Base-by-base conservation (phyloP, 305 asterid genomes). In the Fraxinus paxiana region DNA sequence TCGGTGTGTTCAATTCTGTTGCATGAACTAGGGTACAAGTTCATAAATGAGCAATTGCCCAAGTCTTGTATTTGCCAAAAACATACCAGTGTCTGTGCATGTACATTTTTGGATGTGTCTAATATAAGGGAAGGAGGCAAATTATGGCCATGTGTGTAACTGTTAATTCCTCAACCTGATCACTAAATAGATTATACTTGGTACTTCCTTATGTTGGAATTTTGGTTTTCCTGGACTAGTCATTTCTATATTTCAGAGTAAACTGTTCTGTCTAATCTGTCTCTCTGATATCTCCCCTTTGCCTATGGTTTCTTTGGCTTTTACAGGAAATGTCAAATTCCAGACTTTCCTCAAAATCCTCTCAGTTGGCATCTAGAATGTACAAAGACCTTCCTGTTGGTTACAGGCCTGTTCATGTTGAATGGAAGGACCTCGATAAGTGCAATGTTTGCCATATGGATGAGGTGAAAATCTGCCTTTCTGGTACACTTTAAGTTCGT, bases 391-490 rank as follows among this genome's bases (percentile, higher is more conserved):
- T 84, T 73, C 87, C 94, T 85, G 87, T 70, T 82, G 93, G 95
- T 77, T 91, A 90, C 89, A 91, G 97, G 81, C 89, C 94, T 80
- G 98, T 96, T 82, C 91, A 87, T 71, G 97, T 94, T 86, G 93
- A 88, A 71, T 96, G 99, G 99, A 92, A 90, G 77, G 99, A 96
- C 89, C 97, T 96, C 75, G 99, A 96, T 85, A 96, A 94, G 88
- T 96, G 99, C 90, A 91, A 93, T 82, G 99, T 96, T 70, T 96
- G 99, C 91, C 98, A 94, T 85, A 96, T 96, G 99, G 99, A 96
- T 79, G 99, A 96, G 97, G 99, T 96, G 80, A 73, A 69, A 69
- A 24, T 18, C 67, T 84, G 81, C 65, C 77, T 81, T 76, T 77
- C 76, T 77, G 78, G 72, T 73, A n/a, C 43, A 30, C 80, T 41